These are phyloP conservation scores for Curvularia spicifera DNA, from an alignment of 2,329 filamentous ascomycete species.

Conservation along the genomic window DNA sequence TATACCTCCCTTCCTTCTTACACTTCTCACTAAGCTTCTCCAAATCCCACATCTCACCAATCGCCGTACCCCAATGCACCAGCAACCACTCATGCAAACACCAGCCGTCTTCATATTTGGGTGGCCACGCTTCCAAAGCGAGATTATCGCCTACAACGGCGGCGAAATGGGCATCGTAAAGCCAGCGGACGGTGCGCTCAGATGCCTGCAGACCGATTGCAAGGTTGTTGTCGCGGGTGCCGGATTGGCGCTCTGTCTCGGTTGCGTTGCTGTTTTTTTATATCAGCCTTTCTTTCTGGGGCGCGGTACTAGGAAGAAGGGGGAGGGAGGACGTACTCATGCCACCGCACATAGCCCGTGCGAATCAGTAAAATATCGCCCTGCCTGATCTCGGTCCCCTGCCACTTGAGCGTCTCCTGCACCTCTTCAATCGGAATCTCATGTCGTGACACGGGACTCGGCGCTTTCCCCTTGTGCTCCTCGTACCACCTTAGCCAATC, in stretches of 20 bases:
- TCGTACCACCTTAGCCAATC: constrained; percentile 46
- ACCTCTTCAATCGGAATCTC: constrained; percentile 42
- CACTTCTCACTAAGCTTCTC: constrained; percentile 60
- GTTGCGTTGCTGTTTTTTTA: constrained; percentile 28
- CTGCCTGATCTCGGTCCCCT: constrained; percentile 34
- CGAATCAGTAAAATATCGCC: constrained; percentile 48
- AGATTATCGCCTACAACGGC: constrained; percentile 50
- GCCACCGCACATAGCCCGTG: constrained; percentile 56
- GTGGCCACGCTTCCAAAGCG: constrained; percentile 50
- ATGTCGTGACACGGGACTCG: constrained; percentile 36
- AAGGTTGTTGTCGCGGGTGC: constrained; percentile 42
- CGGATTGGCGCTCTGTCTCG: constrained; percentile 34
- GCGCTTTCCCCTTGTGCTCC: constrained; percentile 35
- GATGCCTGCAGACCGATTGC: constrained; percentile 44
- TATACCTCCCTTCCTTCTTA: constrained; percentile 61
- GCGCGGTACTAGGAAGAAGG: too few relatives aligned
- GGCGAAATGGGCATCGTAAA: constrained; percentile 47
- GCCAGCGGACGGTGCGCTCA: constrained; percentile 45
- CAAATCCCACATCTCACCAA: constrained; percentile 53
- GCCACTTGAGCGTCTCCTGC: constrained; percentile 40
- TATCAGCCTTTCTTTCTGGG: too few relatives aligned
- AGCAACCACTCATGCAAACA: constrained; percentile 46
- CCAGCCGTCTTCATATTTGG: constrained; percentile 39
- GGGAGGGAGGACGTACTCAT: constrained; percentile 29
- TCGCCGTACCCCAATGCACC: constrained; percentile 40